Evolutionary conservation across 768 basidiomycete species (phyloP).

Genomic region (Atractiella rhizophila): DNA sequence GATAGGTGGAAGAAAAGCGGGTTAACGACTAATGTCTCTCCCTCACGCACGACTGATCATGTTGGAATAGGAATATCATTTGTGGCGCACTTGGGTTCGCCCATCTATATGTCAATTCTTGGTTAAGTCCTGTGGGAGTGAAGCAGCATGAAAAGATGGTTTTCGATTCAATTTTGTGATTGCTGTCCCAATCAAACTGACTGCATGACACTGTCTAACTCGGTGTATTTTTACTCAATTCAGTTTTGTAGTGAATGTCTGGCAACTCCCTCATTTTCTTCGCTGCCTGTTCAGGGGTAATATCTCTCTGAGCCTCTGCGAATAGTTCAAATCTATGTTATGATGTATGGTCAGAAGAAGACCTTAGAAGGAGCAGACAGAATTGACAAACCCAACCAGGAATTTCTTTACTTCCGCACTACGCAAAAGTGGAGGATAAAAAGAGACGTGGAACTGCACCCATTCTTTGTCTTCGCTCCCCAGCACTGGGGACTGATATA

Average conservation of each 20-base stretch:
- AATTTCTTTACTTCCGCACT: slow-evolving; percentile 68
- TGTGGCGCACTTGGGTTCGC: no score
- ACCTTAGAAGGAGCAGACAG: neutral
- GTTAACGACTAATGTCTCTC: no score
- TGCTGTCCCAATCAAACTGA: no score
- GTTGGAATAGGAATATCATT: no score
- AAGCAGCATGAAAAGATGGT: no score
- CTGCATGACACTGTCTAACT: no score
- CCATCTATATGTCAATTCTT: no score
- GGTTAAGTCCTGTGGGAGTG: no score
- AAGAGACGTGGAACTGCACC: slow-evolving; percentile 67
- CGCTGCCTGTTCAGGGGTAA: slow-evolving; percentile 73
- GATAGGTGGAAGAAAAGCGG: no score
- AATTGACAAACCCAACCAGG: slow-evolving; percentile 57
- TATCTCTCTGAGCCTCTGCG: slow-evolving; percentile 68
- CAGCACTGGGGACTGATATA: slow-evolving; percentile 50
- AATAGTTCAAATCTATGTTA: slow-evolving; percentile 59
- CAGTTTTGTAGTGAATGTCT: slow-evolving; percentile 42
- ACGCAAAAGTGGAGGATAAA: slow-evolving; percentile 56
- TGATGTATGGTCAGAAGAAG: neutral
- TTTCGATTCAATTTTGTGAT: no score
- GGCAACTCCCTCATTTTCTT: slow-evolving; percentile 21
- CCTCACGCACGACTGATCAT: no score
- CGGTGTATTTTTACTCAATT: no score
- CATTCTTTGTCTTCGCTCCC: slow-evolving; percentile 19